phyloP scores from a whole-genome alignment of 352 stramenopile species.

The Elongisporangium senticosum region DNA sequence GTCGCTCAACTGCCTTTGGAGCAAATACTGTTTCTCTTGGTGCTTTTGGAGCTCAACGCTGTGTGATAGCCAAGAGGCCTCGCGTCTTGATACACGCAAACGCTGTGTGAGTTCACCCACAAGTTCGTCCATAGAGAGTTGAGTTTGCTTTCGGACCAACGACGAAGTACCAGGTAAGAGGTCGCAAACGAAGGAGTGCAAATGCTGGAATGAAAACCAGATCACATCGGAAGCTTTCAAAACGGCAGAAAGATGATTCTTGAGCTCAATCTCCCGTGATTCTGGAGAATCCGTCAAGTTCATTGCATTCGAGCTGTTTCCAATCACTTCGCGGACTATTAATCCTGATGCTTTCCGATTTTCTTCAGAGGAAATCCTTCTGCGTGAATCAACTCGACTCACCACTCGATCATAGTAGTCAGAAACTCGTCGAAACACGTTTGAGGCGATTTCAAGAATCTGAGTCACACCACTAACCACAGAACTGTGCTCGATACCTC shows the following conservation, averaged over 20 bases:
- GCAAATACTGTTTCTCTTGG: conserved; percentile 19
- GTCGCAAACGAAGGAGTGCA: conserved; percentile 8
- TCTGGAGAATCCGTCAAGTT: background rate
- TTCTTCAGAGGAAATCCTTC: too few relatives aligned
- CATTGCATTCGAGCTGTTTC: background rate
- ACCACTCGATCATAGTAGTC: background rate
- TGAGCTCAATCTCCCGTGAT: background rate
- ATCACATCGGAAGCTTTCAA: conserved; percentile 12
- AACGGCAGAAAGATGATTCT: background rate
- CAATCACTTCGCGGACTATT: background rate
- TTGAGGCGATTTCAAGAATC: background rate
- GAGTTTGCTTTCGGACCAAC: background rate
- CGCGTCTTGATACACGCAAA: background rate
- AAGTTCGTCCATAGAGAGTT: background rate
- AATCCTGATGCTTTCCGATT: background rate
- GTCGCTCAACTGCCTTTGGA: conserved; percentile 13
- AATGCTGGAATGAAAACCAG: conserved; percentile 17
- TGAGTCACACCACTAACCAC: background rate
- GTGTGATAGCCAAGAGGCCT: background rate
- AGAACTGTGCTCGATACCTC: background rate
- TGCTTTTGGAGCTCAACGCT: conserved; percentile 14
- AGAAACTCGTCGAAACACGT: background rate
- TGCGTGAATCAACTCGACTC: background rate
- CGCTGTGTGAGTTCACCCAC: background rate
- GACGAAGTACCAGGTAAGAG: background rate